Conservation (phyloP, 1,284 basidiomycete species). For the Meira nashicola region DNA sequence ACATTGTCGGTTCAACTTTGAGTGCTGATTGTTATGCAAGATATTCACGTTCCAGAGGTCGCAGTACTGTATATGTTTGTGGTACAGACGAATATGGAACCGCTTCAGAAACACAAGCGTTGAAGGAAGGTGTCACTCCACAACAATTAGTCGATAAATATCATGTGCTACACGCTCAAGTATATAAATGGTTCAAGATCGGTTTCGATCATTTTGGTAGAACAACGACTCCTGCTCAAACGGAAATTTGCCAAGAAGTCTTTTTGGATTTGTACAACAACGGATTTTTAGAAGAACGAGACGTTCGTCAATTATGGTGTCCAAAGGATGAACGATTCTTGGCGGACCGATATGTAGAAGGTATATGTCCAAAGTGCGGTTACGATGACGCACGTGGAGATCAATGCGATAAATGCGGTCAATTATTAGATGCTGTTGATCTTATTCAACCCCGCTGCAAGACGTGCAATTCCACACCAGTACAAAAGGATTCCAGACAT, state of each 20-base stretch:
- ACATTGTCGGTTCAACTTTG: constrained; percentile 93
- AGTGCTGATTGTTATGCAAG: constrained; percentile 95
- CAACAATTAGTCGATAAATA: constrained; percentile 90
- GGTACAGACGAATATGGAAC: constrained; percentile 99
- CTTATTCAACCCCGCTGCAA: constrained; percentile 93
- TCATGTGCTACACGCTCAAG: constrained; percentile 78
- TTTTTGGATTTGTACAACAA: constrained; percentile 50
- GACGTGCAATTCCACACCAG: constrained; percentile 71
- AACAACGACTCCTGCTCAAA: constrained; percentile 84
- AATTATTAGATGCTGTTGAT: constrained; percentile 83
- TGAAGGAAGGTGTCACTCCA: constrained; percentile 87
- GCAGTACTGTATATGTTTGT: constrained; percentile 69
- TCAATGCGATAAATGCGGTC: constrained; percentile 91
- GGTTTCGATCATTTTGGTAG: constrained; percentile 97
- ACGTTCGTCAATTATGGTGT: constrained; percentile 50
- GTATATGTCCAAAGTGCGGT: constrained; percentile 48
- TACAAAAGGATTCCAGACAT: constrained; percentile 66
- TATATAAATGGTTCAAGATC: constrained; percentile 87
- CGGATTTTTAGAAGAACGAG: constrained; percentile 47
- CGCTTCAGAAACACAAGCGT: constrained; percentile 92
- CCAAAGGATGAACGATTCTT: constrained; percentile 44
- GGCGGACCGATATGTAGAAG: constrained; percentile 52
- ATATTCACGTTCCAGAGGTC: constrained; percentile 61
- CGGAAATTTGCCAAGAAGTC: constrained; percentile 61
- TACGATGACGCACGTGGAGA: constrained; percentile 83